Percentiles rank a stretch among this genome's conserved stretches.
These are phyloP conservation scores for Termitomyces sp. DNA, from an alignment of 768 basidiomycete genomes.

Conservation along the genomic window DNA sequence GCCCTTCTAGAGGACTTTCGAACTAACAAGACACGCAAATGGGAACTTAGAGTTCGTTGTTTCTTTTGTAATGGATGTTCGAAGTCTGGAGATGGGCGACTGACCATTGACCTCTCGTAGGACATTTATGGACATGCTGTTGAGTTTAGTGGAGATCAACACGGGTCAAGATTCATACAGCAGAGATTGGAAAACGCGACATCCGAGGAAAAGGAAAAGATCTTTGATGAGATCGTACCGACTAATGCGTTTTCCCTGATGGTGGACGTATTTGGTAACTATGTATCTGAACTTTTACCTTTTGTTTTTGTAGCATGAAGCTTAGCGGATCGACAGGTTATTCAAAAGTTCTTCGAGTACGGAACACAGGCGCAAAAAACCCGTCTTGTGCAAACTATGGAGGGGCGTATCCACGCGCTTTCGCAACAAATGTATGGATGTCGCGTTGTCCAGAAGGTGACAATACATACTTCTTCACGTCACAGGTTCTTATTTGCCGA, in stretches of 20 bases:
- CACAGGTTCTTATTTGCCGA: constrained; percentile 8
- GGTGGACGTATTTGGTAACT: constrained; percentile 95
- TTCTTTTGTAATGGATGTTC: background rate
- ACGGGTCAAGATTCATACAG: constrained; percentile 98
- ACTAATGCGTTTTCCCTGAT: constrained; percentile 69
- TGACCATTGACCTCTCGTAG: constrained; percentile 34
- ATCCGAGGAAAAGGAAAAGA: constrained; percentile 70
- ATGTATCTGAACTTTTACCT: constrained; percentile 31
- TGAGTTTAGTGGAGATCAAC: constrained; percentile 92
- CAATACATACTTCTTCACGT: background rate
- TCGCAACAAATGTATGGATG: constrained; percentile 95
- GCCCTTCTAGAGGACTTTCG: constrained; percentile 82
- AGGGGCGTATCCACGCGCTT: constrained; percentile 69
- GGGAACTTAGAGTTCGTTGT: constrained; percentile 69
- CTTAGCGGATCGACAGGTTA: constrained; percentile 49
- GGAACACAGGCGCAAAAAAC: constrained; percentile 74
- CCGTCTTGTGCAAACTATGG: constrained; percentile 65
- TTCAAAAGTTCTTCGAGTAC: constrained; percentile 91
- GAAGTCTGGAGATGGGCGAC: constrained; percentile 3
- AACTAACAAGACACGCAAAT: constrained; percentile 69
- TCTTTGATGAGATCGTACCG: constrained; percentile 89
- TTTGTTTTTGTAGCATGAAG: background rate
- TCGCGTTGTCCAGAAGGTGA: constrained; percentile 89
- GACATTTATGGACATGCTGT: constrained; percentile 82
- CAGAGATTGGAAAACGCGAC: constrained; percentile 73